Percentiles rank a stretch among this genome's conserved stretches.
Evolutionary conservation across 2,329 filamentous ascomycete genomes (phyloP).

Genomic region (Cadophora sp.): DNA sequence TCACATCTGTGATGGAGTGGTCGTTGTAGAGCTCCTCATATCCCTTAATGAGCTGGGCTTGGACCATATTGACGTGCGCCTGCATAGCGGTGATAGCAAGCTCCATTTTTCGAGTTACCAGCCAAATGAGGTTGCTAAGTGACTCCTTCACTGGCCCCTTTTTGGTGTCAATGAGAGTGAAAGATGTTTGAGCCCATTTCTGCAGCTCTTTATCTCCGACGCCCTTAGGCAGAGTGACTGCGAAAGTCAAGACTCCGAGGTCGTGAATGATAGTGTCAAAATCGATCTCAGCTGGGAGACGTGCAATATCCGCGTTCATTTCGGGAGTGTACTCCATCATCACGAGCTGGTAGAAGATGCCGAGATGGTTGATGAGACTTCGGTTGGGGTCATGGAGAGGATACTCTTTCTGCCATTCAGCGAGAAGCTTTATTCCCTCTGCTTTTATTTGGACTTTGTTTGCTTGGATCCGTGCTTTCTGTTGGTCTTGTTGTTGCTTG

Average conservation of each 20-base stretch:
- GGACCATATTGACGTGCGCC: not conserved
- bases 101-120: not conserved
- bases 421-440: not conserved
- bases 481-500: not conserved
- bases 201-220: not conserved
- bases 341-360: not conserved
- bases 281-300: not conserved
- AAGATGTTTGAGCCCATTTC: not conserved
- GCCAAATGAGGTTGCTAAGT: not conserved
- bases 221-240: not conserved
- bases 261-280: not conserved
- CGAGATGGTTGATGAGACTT: not conserved
- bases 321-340: not conserved
- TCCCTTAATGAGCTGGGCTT: not conserved
- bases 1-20: not conserved
- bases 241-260: not conserved
- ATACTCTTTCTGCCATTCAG: not conserved
- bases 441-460: not conserved
- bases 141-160: not conserved
- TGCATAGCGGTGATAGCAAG: not conserved
- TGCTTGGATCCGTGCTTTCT: not conserved
- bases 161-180: not conserved
- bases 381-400: not conserved
- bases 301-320: not conserved
- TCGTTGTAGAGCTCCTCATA: not conserved